Base-by-base conservation (phyloP, 2,329 filamentous ascomycete genomes). In the Lecanosticta acicola region DNA sequence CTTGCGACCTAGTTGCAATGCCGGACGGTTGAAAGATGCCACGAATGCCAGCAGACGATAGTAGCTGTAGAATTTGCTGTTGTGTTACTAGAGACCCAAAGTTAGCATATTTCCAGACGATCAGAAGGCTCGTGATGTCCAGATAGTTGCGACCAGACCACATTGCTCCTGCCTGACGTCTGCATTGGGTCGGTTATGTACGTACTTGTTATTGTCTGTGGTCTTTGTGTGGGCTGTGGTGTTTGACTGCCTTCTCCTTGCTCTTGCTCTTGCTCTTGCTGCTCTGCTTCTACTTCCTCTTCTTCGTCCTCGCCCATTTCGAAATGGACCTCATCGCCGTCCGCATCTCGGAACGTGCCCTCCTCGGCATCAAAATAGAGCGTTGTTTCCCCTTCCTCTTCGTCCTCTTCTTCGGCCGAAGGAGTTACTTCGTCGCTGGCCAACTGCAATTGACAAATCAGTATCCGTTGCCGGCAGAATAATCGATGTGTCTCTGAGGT, bases 41-140 rank as follows among this genome's bases (percentile, higher is more conserved):
- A 43, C 73, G 71, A 4, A 82, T 63, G 26, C 76, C 76, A 42
- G 70, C 68, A 26, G 74, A 66, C 5, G 74, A 72, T n/a, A 81
- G 68, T 16, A 81, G 58, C 52, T 75, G 74, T 50, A 80, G 66
- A 39, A 81, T 68, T 50, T 78, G 72, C 26, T 71, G 67, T 45
- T 71, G 69, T 20, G 68, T 72, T 53, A 74, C 71, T 68, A 53
- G 45, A 45, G 35, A n/a, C n/a, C 7, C 24, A 29, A 11, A 5
- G 24, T 29, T 29, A 29, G 24, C 24, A 29, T 29, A 7, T 29
- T 11, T 29, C 24, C 24, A 29, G 11, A 16, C n/a, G 13, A 37
- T 37, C 16, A 17, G 11, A 14, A 14, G 24, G 7, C 24, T 29
- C 11, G 5, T 29, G n/a, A n/a, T n/a, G n/a, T n/a, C n/a, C n/a